phyloP scores from a whole-genome alignment of 75 land plant genomes.

The Cupressus sempervirens region DNA sequence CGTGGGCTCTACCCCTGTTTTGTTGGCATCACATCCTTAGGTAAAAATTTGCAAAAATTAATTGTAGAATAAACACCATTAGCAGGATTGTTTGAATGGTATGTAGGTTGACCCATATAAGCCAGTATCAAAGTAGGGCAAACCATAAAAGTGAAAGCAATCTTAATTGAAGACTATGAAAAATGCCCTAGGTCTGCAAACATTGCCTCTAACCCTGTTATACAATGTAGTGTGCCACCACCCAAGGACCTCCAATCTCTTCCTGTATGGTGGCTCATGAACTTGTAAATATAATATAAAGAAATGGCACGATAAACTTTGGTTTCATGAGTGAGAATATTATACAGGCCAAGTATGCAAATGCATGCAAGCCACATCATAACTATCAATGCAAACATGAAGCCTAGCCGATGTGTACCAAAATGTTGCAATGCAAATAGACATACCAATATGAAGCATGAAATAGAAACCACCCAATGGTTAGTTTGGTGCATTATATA shows the following conservation, averaged over 20 bases:
- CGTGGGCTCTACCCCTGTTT: no score
- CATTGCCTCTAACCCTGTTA: slow-evolving; percentile 50
- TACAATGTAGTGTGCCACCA: slow-evolving; percentile 36
- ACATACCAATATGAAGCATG: slow-evolving; percentile 33
- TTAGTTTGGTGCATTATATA: neutral
- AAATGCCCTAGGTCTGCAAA: slow-evolving; percentile 47
- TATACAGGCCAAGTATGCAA: slow-evolving; percentile 33
- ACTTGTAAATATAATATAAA: slow-evolving; percentile 30
- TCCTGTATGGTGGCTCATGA: slow-evolving; percentile 20
- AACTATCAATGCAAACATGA: slow-evolving; percentile 41
- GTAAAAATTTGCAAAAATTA: no score
- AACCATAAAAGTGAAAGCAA: slow-evolving; percentile 34
- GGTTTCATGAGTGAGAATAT: slow-evolving; percentile 23
- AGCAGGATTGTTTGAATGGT: no score
- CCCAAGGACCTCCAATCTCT: slow-evolving; percentile 37
- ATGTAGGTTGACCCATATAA: slow-evolving; percentile 34
- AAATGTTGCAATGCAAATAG: slow-evolving; percentile 41
- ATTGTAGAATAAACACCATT: no score
- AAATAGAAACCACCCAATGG: slow-evolving; percentile 21
- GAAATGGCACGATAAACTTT: slow-evolving; percentile 32
- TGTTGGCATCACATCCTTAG: no score
- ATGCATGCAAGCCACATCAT: slow-evolving; percentile 37
- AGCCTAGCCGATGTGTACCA: slow-evolving; percentile 40
- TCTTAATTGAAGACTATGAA: slow-evolving; percentile 18
- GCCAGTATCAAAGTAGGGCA: slow-evolving; percentile 34